Conservation (phyloP, 768 basidiomycete genomes). For the Suillus variegatus region DNA sequence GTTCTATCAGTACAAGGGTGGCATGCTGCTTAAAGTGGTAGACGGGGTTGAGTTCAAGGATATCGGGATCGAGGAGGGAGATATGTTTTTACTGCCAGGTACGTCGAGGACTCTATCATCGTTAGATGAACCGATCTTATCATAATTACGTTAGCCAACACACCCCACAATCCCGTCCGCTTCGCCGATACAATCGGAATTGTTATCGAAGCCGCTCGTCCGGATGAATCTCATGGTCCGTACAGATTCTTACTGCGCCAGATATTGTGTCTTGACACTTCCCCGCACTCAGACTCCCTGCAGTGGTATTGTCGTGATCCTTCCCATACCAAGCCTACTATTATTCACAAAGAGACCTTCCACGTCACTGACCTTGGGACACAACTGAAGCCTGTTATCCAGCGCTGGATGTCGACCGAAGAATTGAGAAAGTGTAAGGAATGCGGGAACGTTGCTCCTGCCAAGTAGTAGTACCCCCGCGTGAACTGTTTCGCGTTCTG, state of each 20-base stretch:
- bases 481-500: neutral
- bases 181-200: conserved; percentile 90
- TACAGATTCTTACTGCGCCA: neutral
- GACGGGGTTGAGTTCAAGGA: conserved; percentile 81
- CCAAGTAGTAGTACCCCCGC: conserved; percentile 42
- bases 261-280: conserved; percentile 6
- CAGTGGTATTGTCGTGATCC: conserved; percentile 87
- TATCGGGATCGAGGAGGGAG: conserved; percentile 89
- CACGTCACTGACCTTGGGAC: conserved; percentile 90
- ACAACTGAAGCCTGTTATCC: conserved; percentile 90
- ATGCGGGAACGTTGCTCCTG: conserved; percentile 66
- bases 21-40: conserved; percentile 86
- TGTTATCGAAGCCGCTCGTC: conserved; percentile 86
- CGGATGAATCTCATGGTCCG: conserved; percentile 72
- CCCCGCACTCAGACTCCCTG: conserved; percentile 65
- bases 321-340: conserved; percentile 62
- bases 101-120: conserved; percentile 18
- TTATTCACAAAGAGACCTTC: conserved; percentile 83
- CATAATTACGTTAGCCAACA: conserved; percentile 65
- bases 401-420: conserved; percentile 74
- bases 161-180: conserved; percentile 94
- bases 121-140: neutral
- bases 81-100: conserved; percentile 97
- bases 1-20: conserved; percentile 97
- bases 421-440: conserved; percentile 65